A percentile compares a stretch with the other conserved stretches of the same genome.
These are phyloP conservation scores for Rhizopogon salebrosus DNA, from an alignment of 768 basidiomycete genomes.

Conservation along the genomic window DNA sequence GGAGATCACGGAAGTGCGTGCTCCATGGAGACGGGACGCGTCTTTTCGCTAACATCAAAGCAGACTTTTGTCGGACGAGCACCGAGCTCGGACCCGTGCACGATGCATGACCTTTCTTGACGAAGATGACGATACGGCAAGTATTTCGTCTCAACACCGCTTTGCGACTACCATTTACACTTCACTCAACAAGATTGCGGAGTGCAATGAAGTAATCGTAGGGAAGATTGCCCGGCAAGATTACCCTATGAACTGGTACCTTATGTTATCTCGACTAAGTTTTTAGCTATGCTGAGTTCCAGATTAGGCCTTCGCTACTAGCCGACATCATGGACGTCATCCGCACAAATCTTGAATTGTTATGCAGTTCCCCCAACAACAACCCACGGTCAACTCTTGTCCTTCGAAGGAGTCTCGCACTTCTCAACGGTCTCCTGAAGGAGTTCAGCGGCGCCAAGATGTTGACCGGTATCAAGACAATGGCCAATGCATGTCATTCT, in stretches of 20 bases:
- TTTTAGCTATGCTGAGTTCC: constrained; percentile 2
- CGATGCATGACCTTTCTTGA: constrained; percentile 65
- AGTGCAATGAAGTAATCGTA: constrained; percentile 71
- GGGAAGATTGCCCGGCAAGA: constrained; percentile 76
- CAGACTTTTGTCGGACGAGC: constrained; percentile 67
- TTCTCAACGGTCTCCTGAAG: constrained; percentile 63
- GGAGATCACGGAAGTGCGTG: constrained; percentile 72
- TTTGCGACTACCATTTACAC: constrained; percentile 2
- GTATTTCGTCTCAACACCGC: constrained; percentile 8
- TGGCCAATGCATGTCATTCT: constrained; percentile 46
- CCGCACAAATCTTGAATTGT: constrained; percentile 44
- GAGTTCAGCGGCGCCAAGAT: constrained; percentile 71
- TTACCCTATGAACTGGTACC: constrained; percentile 68
- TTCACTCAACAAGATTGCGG: constrained; percentile 53
- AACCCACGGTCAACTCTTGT: constrained; percentile 42
- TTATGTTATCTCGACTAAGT: background rate
- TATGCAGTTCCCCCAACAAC: constrained; percentile 37
- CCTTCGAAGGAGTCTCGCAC: constrained; percentile 56
- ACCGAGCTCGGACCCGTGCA: constrained; percentile 58
- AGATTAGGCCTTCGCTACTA: constrained; percentile 21
- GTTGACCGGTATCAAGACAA: constrained; percentile 58
- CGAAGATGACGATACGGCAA: constrained; percentile 70
- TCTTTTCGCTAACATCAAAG: constrained; percentile 8
- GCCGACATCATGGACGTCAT: constrained; percentile 48
- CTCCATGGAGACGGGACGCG: background rate